Evolutionary conservation across 148 eudicot genomes (phyloP), one percentile per base, ranked within the genome.

Genomic region (Polygonum maritimum): DNA sequence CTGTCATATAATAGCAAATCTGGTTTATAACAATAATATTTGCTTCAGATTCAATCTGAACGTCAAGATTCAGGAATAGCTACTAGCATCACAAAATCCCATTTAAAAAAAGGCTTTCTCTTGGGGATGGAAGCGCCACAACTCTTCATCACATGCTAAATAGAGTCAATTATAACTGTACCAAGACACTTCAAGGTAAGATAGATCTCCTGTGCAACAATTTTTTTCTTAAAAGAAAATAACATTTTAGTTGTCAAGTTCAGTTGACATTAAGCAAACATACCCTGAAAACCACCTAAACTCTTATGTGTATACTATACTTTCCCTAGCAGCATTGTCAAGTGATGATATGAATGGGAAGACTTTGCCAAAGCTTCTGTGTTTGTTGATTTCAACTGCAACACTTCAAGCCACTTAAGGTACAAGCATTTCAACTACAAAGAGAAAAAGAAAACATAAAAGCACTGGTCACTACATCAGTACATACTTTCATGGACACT

Each of bases 401-500:
- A 10, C 21, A 19, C 38, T 60, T 11, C 36, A 60, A 4, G 19
- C 21, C 58, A 54, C 22, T n/a, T 54, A 22, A 54, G 21, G 58
- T 21, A 54, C 58, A n/a, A 54, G 58, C 58, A 54, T 52, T 52
- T 52, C 67, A 60, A 60, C 67, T 60, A 60, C 67, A 60, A 60
- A 11, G 57, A 26, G 60, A 21, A 18, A 54, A 18, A 21, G 7
- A n/a, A 54, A 18, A 62, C 69, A 22, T 12, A 62, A 5, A 62
- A 65, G 44, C 44, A 13, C 18, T 31, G 9, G 40, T 63, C 19
- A 51, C 5, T 51, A 2, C 47, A 44, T 44, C 47, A 44, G 47
- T 44, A 6, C 47, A 44, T 44, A 44, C 10, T 44, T 44, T 44
- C 47, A 44, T 44, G 47, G 47, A 6, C 1, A 8, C 47, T 44